Percentiles rank a stretch among this genome's conserved stretches.
phyloP scores from a whole-genome alignment of 2,329 filamentous ascomycete genomes.

The Myrmaecium sp. region DNA sequence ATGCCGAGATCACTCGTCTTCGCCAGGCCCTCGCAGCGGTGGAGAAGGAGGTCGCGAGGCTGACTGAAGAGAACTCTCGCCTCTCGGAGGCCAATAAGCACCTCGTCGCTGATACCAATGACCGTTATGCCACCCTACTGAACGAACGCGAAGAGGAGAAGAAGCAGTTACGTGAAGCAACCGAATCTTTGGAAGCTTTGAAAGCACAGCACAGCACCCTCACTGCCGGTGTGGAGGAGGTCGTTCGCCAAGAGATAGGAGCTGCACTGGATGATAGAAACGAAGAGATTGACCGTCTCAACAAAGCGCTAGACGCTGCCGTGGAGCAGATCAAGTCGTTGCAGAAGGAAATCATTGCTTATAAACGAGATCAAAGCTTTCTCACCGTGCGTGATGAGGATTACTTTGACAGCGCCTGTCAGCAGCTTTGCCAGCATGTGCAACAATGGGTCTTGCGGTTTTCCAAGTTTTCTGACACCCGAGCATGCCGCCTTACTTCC shows the following conservation, averaged over 20 bases:
- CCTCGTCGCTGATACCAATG: constrained; percentile 58
- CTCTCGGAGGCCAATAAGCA: constrained; percentile 62
- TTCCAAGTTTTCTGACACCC: constrained; percentile 92
- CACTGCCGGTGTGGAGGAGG: constrained; percentile 44
- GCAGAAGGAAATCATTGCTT: constrained; percentile 41
- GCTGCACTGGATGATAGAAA: constrained; percentile 64
- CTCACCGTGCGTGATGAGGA: constrained; percentile 74
- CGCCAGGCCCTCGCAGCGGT: constrained; percentile 63
- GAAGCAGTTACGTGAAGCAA: constrained; percentile 39
- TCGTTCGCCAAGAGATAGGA: constrained; percentile 43
- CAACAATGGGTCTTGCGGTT: constrained; percentile 97
- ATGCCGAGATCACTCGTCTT: constrained; percentile 71
- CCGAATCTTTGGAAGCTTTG: constrained; percentile 52
- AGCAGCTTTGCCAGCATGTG: constrained; percentile 86
- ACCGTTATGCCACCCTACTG: constrained; percentile 51
- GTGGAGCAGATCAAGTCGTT: constrained; percentile 42
- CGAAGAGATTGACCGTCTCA: constrained; percentile 62
- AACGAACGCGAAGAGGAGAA: constrained; percentile 41
- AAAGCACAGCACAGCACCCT: constrained; percentile 46
- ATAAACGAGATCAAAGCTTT: constrained; percentile 51
- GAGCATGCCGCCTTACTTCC: constrained; percentile 63
- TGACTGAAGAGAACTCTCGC: constrained; percentile 69
- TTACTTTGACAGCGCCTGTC: constrained; percentile 86
- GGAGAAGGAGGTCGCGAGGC: constrained; percentile 62
- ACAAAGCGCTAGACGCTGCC: constrained; percentile 59